These are phyloP conservation scores for Pseudovirgaria hyperparasitica DNA, from an alignment of 2,329 filamentous ascomycete genomes.

Conservation along the genomic window DNA sequence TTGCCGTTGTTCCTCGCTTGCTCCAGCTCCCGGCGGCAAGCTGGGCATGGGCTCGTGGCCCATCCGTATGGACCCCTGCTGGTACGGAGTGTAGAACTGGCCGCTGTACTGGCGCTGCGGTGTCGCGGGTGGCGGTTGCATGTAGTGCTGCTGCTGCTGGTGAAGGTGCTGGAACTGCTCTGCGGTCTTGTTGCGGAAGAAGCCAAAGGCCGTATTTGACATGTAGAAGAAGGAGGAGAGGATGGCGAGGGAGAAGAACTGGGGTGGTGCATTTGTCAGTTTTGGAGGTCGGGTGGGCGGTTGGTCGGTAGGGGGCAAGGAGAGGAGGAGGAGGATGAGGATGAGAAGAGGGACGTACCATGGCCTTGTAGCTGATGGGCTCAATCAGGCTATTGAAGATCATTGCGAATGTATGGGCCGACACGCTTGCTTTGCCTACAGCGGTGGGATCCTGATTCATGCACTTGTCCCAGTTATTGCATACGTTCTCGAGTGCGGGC, in stretches of 20 bases:
- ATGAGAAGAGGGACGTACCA: conserved; percentile 35
- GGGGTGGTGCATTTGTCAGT: conserved; percentile 8
- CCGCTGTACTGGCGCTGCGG: conserved; percentile 16
- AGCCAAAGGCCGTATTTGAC: conserved; percentile 47
- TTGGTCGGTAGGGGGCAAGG: not conserved
- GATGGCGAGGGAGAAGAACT: conserved; percentile 36
- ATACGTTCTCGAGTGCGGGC: conserved; percentile 61
- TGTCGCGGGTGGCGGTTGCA: conserved; percentile 14
- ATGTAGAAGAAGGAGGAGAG: conserved; percentile 41
- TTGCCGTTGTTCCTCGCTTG: too few species aligned
- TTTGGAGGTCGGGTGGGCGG: conserved; percentile 3
- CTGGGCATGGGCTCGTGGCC: too few species aligned
- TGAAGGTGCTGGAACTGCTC: conserved; percentile 6
- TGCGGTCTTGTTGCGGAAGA: conserved; percentile 33
- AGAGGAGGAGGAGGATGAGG: conserved; percentile 3
- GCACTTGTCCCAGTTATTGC: conserved; percentile 72
- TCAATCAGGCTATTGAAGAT: conserved; percentile 93
- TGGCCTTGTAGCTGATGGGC: conserved; percentile 74
- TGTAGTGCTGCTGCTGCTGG: conserved; percentile 9
- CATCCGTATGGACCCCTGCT: too few species aligned
- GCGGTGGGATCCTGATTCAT: conserved; percentile 73
- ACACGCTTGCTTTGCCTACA: conserved; percentile 68
- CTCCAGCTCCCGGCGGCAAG: too few species aligned
- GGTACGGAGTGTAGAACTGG: conserved; percentile 6
- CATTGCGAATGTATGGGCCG: conserved; percentile 75